Evolutionary conservation across 2,329 filamentous ascomycete species (phyloP).

Genomic region (Calonectria honghensis): DNA sequence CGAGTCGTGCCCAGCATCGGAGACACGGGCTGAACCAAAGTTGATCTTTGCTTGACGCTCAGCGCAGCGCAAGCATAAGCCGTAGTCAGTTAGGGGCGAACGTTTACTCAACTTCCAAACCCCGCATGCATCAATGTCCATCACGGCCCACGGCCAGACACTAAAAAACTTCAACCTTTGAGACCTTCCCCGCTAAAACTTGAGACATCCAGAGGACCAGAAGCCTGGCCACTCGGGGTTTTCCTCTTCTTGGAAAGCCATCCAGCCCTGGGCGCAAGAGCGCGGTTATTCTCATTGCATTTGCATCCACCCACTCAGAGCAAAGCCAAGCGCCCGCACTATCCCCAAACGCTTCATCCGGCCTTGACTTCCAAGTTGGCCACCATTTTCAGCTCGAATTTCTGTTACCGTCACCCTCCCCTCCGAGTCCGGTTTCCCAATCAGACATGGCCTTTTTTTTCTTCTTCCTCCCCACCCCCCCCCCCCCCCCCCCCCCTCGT

Average conservation of each 20-base stretch:
- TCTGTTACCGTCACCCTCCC: not conserved
- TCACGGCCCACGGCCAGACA: slow-evolving; percentile 1
- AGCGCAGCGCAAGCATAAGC: slow-evolving; percentile 3
- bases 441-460: not conserved
- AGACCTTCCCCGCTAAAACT: slow-evolving; percentile 24
- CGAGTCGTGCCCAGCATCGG: slow-evolving; percentile 8
- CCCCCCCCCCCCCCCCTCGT: not conserved
- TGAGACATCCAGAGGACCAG: slow-evolving; percentile 17
- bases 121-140: slow-evolving; percentile 15
- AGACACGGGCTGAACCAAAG: not conserved
- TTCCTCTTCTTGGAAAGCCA: slow-evolving; percentile 23
- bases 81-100: not conserved
- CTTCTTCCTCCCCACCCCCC: no score
- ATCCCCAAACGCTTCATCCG: slow-evolving; percentile 14
- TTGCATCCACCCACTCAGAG: slow-evolving; percentile 12
- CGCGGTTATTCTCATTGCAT: slow-evolving; percentile 25
- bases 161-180: not conserved
- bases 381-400: slow-evolving; percentile 21
- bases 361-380: slow-evolving; percentile 4
- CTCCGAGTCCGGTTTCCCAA: not conserved
- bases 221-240: slow-evolving; percentile 9
- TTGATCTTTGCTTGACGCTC: not conserved
- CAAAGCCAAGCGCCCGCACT: slow-evolving; percentile 24
- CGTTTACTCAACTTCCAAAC: slow-evolving; percentile 1
- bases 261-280: slow-evolving; percentile 1